phyloP scores from a whole-genome alignment of 2,329 filamentous ascomycete species.

The Aspergillus latus region DNA sequence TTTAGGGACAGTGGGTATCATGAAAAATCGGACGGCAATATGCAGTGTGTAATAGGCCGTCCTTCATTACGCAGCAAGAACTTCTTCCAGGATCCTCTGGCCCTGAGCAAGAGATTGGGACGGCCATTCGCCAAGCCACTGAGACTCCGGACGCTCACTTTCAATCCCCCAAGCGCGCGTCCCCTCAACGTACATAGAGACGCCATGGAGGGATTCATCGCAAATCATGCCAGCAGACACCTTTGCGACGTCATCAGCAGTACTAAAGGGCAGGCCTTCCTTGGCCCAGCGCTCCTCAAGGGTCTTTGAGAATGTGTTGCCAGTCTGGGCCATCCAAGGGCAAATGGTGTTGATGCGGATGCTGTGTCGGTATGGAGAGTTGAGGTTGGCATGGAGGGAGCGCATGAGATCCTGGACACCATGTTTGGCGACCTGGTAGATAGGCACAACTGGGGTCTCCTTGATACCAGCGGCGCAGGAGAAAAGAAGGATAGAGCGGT shows the following conservation, averaged over 20 bases:
- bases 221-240: slow-evolving; percentile 40
- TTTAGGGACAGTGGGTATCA: too few species aligned
- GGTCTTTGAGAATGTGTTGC: slow-evolving; percentile 37
- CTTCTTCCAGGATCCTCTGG: slow-evolving; percentile 35
- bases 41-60: background rate
- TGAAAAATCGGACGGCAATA: too few species aligned
- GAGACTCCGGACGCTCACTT: slow-evolving; percentile 40
- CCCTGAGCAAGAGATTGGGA: slow-evolving; percentile 36
- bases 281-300: slow-evolving; percentile 38
- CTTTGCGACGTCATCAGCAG: slow-evolving; percentile 41
- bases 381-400: slow-evolving; percentile 41
- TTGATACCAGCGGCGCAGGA: slow-evolving; percentile 52
- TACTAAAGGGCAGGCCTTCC: slow-evolving; percentile 43
- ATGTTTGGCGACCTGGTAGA: slow-evolving; percentile 52
- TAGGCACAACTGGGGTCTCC: slow-evolving; percentile 48
- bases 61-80: slow-evolving; percentile 17
- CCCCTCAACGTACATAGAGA: slow-evolving; percentile 46
- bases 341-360: slow-evolving; percentile 48
- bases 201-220: slow-evolving; percentile 40
- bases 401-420: slow-evolving; percentile 54
- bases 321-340: slow-evolving; percentile 44
- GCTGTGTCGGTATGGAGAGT: slow-evolving; percentile 35
- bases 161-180: slow-evolving; percentile 48
- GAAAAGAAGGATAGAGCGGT: slow-evolving; percentile 47
- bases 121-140: slow-evolving; percentile 47